Evolutionary conservation across 1,284 basidiomycete species (phyloP).

Genomic region (Trametes hirsuta): DNA sequence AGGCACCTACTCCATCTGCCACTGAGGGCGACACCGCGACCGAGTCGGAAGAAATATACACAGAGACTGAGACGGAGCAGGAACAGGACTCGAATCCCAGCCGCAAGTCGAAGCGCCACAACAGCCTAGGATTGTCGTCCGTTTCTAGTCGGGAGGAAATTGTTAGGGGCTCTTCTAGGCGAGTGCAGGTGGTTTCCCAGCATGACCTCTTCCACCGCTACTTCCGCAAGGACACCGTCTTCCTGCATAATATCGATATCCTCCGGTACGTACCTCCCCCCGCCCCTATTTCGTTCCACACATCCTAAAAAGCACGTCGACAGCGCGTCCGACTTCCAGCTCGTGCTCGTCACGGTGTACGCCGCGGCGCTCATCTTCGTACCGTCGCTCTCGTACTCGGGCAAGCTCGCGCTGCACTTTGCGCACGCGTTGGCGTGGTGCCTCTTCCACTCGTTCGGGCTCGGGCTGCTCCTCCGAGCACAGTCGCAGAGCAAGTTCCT

Average conservation of each 20-base stretch:
- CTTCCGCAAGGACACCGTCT: slow-evolving; percentile 87
- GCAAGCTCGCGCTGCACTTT: slow-evolving; percentile 69
- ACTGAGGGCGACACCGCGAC: slow-evolving; percentile 78
- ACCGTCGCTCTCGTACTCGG: slow-evolving; percentile 46
- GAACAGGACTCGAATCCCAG: slow-evolving; percentile 31
- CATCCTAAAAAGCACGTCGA: slow-evolving; percentile 5
- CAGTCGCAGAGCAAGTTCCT: slow-evolving; percentile 90
- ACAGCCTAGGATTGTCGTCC: slow-evolving; percentile 12
- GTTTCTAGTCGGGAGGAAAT: slow-evolving; percentile 11
- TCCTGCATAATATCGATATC: slow-evolving; percentile 83
- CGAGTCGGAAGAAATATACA: slow-evolving; percentile 64
- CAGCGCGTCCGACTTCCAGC: slow-evolving; percentile 71
- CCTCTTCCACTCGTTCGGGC: slow-evolving; percentile 86
- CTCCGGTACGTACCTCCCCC: slow-evolving; percentile 61
- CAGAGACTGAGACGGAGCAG: slow-evolving; percentile 65
- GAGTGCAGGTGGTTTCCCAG: slow-evolving; percentile 50
- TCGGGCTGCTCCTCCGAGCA: slow-evolving; percentile 82
- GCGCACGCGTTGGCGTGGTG: slow-evolving; percentile 87
- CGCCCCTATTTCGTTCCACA: slow-evolving; percentile 1
- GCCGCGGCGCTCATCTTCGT: slow-evolving; percentile 49
- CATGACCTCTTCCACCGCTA: slow-evolving; percentile 92
- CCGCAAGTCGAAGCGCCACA: slow-evolving; percentile 19
- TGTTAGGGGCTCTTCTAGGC: slow-evolving; percentile 16
- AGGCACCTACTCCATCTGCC: slow-evolving; percentile 58
- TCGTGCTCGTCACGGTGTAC: slow-evolving; percentile 63